Conservation (phyloP, 345 rosid genomes). For the Citrus australasica region DNA sequence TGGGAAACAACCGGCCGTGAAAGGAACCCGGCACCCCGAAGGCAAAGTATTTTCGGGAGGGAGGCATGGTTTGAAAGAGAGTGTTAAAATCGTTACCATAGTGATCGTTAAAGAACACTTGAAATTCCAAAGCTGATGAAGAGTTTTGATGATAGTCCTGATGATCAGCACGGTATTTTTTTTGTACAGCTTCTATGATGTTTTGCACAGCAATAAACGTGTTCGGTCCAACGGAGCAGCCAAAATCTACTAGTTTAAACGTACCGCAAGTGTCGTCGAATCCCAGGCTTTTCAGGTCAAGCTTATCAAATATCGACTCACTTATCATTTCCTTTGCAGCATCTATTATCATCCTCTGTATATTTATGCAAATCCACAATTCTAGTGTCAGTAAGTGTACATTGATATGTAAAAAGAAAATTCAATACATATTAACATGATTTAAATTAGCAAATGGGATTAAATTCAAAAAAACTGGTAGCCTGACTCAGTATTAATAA, state of each 20-base stretch:
- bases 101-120: not conserved
- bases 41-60: not conserved
- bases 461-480: no score
- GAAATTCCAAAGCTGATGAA: not conserved
- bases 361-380: no score
- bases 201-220: not conserved
- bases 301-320: constrained; percentile 12
- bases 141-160: not conserved
- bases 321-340: constrained; percentile 15
- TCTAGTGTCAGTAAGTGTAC: not conserved
- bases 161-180: no score
- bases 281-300: constrained; percentile 4
- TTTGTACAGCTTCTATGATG: not conserved
- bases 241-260: not conserved
- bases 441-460: no score
- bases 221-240: not conserved
- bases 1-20: not conserved
- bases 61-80: not conserved
- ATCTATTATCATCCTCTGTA: not conserved
- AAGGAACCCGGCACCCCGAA: not conserved
- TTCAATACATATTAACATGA: no score
- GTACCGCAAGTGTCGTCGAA: not conserved
- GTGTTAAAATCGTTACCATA: not conserved
- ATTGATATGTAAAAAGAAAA: no score
- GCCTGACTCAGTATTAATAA: no score